These are phyloP conservation scores for Suillus clintonianus DNA, from an alignment of 768 basidiomycete species.

Conservation along the genomic window DNA sequence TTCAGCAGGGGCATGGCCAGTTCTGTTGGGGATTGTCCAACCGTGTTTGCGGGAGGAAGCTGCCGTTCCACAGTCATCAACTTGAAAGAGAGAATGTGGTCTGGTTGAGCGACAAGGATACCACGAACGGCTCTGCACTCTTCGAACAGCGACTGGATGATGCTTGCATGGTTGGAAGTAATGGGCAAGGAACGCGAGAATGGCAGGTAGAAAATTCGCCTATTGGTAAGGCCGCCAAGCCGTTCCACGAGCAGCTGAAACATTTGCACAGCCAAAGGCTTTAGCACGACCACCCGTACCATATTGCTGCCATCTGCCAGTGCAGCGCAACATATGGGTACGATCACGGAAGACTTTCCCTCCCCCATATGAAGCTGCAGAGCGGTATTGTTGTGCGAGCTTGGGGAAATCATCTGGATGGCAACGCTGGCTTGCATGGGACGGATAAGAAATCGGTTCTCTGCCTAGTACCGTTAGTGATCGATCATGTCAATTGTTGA, in stretches of 20 bases:
- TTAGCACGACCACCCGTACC: slow-evolving; percentile 35
- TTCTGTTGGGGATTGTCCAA: background rate
- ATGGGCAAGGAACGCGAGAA: slow-evolving; percentile 28
- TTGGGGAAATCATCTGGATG: slow-evolving; percentile 33
- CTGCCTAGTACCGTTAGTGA: slow-evolving; percentile 21
- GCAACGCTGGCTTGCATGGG: slow-evolving; percentile 30
- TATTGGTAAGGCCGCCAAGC: slow-evolving; percentile 32
- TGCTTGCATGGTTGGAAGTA: slow-evolving; percentile 20
- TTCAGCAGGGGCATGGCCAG: slow-evolving; percentile 20
- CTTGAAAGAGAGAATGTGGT: slow-evolving; percentile 51
- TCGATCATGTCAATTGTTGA: background rate
- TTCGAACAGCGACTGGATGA: slow-evolving; percentile 8
- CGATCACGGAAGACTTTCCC: slow-evolving; percentile 48
- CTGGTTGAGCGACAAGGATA: slow-evolving; percentile 48
- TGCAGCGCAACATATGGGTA: slow-evolving; percentile 27
- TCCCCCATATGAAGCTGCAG: slow-evolving; percentile 60
- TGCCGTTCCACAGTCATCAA: slow-evolving; percentile 39
- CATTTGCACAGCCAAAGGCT: slow-evolving; percentile 33
- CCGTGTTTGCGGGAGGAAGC: slow-evolving; percentile 3
- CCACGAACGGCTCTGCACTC: slow-evolving; percentile 40
- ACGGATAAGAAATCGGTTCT: slow-evolving; percentile 28
- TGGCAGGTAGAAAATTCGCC: slow-evolving; percentile 34
- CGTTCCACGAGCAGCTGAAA: slow-evolving; percentile 33
- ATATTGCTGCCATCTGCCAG: slow-evolving; percentile 29
- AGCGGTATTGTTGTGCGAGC: slow-evolving; percentile 32